Conservation (phyloP, 441 rosid genomes). For the Erodium moschatum region DNA sequence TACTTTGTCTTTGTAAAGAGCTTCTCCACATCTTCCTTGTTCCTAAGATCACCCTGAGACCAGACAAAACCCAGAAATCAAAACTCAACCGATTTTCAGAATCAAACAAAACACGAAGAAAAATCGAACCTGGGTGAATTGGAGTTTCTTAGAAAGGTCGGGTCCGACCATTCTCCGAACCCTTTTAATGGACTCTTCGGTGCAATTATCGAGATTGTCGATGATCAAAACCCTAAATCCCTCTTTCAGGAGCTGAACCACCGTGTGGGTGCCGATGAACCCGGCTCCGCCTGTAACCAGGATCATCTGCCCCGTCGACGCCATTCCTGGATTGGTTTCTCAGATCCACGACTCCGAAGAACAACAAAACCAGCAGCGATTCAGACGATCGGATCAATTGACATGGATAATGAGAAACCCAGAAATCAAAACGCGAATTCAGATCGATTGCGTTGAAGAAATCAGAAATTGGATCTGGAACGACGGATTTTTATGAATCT, state of each 20-base stretch:
- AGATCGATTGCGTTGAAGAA: no score
- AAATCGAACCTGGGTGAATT: slow-evolving; percentile 34
- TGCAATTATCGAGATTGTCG: slow-evolving; percentile 58
- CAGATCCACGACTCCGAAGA: neutral
- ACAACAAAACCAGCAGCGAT: no score
- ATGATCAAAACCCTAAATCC: slow-evolving; percentile 53
- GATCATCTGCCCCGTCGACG: slow-evolving; percentile 34
- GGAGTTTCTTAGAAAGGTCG: slow-evolving; percentile 48
- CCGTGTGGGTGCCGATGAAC: slow-evolving; percentile 61
- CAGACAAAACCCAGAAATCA: neutral
- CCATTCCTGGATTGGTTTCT: no score
- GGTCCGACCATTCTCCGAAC: slow-evolving; percentile 53
- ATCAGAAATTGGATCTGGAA: no score
- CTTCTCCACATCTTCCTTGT: slow-evolving; percentile 50
- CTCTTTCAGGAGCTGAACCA: slow-evolving; percentile 47
- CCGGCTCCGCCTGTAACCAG: slow-evolving; percentile 76
- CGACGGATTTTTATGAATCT: no score
- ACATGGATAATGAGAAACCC: no score
- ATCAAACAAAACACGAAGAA: no score
- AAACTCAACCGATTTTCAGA: neutral
- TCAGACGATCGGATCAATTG: no score
- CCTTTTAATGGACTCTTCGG: slow-evolving; percentile 43
- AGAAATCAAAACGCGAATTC: no score
- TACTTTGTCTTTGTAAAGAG: slow-evolving; percentile 48
- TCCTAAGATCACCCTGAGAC: slow-evolving; percentile 59